Base-by-base conservation (phyloP, 768 basidiomycete genomes). In the Pulveroboletus ravenelii region DNA sequence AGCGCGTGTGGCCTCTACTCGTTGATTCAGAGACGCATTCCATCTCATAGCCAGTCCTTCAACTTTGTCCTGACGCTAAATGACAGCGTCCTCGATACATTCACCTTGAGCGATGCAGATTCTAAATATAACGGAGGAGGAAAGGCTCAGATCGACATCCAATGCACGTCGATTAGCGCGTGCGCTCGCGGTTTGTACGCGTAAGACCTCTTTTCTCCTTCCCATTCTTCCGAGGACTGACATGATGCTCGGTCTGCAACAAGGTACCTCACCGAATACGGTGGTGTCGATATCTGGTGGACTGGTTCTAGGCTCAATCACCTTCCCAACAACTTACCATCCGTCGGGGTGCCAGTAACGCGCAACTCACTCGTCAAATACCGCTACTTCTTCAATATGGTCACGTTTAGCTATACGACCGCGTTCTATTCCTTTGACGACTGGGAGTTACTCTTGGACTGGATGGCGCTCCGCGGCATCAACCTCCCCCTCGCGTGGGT, bases 401-500 rank as follows among this genome's bases (percentile, higher is more conserved):
- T 74, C 56, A 74, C 73, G 1, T 74, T 73, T 53, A 62, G 61
- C 50, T 73, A 74, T 53, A 73, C 72, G 2, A 59, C 71, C 14
- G 65, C 70, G 2, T 74, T 73, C 52, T 74, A 70, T 62, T 42
- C 59, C n/a, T 73, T 72, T 30, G 55, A 70, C 0, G 62, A 74
- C 46, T 74, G 74, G 72, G 62, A 61, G 9, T 53, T 69, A 27
- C 70, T 74, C 35, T 60, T 73, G 2, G 72, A 74, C 55, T 74
- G 72, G 74, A 65, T 74, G 54, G 69, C 72, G 0, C 62, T 74
- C 7, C 68, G 63, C 1, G 72, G 73, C 14, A 57, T 74, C 47
- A 74, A 74, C 58, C 63, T 74, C 4, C 74, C 72, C 2, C 66
- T 74, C 20, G 72, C 73, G 1, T 74, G 72, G 72, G 66, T 67